These are phyloP conservation scores for Murraya koenigii DNA, from an alignment of 345 rosid genomes.

Conservation along the genomic window DNA sequence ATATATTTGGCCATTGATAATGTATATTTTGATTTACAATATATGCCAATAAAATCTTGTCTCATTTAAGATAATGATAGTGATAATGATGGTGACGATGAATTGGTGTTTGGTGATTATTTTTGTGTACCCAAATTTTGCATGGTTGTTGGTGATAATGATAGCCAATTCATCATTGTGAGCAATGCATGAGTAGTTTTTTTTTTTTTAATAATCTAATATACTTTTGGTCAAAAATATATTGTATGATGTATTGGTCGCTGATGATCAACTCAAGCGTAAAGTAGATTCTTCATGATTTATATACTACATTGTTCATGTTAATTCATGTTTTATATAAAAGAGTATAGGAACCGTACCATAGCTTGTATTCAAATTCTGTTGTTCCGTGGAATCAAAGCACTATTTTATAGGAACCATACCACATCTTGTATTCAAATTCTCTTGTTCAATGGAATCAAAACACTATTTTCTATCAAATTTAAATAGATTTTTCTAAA, in stretches of 20 bases:
- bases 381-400: too few species aligned
- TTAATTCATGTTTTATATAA: too few species aligned
- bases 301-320: too few species aligned
- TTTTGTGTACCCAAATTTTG: conserved; percentile 1
- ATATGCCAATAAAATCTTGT: conserved; percentile 3
- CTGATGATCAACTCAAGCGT: too few species aligned
- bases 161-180: conserved; percentile 8
- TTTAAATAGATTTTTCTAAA: too few species aligned
- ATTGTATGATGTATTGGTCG: background rate
- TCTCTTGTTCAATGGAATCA: too few species aligned
- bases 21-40: background rate
- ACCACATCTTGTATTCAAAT: too few species aligned
- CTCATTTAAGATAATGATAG: conserved; percentile 21
- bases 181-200: background rate
- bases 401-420: too few species aligned
- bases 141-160: conserved; percentile 29
- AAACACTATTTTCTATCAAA: too few species aligned
- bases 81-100: conserved; percentile 10
- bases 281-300: too few species aligned
- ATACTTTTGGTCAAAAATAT: background rate
- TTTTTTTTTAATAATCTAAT: conserved; percentile 7
- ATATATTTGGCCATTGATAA: background rate
- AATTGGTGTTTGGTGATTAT: background rate
- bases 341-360: too few species aligned
- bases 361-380: too few species aligned